phyloP scores from a whole-genome alignment of 179 eudicot genomes.

The Amaranthus tricolor region DNA sequence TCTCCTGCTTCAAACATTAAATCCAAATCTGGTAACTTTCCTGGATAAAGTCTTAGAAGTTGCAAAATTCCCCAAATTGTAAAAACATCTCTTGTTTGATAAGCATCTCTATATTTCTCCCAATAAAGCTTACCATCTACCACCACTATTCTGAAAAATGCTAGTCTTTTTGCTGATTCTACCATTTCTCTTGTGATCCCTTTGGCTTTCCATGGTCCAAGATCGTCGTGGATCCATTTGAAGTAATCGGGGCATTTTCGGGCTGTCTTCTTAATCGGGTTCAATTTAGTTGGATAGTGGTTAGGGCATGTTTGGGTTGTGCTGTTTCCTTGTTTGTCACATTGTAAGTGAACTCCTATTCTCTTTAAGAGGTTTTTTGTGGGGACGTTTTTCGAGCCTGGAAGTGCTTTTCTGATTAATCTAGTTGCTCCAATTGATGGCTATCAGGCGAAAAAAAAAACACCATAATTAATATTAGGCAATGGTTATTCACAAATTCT shows the following conservation, averaged over 20 bases:
- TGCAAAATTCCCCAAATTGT: constrained; percentile 65
- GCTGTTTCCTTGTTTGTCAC: constrained; percentile 15
- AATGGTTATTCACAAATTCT: not conserved
- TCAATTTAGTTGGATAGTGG: constrained; percentile 23
- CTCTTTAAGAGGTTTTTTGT: not conserved
- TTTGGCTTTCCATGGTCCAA: constrained; percentile 42
- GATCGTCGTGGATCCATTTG: constrained; percentile 61
- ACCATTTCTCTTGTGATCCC: constrained; percentile 56
- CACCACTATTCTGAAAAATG: constrained; percentile 41
- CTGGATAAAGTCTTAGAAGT: constrained; percentile 55
- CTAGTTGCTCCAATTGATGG: constrained; percentile 28
- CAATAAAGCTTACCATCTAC: constrained; percentile 48
- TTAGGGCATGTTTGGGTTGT: constrained; percentile 34
- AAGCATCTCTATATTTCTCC: constrained; percentile 32
- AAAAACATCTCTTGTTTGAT: constrained; percentile 57
- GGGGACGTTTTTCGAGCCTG: constrained; percentile 7
- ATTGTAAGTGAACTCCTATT: constrained; percentile 27
- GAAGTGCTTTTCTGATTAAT: constrained; percentile 19
- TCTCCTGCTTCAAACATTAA: constrained; percentile 54
- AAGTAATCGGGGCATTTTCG: constrained; percentile 52
- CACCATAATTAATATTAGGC: not conserved
- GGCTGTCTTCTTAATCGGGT: constrained; percentile 3
- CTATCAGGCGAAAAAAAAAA: not conserved
- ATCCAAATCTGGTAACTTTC: constrained; percentile 51
- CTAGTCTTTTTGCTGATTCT: constrained; percentile 30